Percentiles rank a stretch among this genome's conserved stretches.
phyloP scores from a whole-genome alignment of 352 stramenopile genomes.

The Phytophthora uliginosa region DNA sequence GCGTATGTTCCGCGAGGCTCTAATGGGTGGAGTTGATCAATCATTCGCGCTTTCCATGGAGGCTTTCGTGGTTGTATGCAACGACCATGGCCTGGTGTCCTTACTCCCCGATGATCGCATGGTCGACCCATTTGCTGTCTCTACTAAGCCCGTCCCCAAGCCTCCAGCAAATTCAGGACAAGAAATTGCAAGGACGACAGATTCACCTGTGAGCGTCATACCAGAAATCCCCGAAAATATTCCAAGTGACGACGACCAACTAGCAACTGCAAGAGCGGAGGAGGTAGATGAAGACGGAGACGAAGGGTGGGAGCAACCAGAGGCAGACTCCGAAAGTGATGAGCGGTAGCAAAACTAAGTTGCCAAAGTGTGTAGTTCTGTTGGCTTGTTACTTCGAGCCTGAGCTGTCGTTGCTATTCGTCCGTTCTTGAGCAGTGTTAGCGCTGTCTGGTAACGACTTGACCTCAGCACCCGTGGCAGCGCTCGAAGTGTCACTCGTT shows the following conservation, averaged over 20 bases:
- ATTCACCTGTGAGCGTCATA: neutral
- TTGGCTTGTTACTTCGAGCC: slow-evolving; percentile 2
- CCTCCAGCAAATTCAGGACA: neutral
- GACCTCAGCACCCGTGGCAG: slow-evolving; percentile 18
- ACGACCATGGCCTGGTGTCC: slow-evolving; percentile 76
- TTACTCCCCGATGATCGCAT: slow-evolving; percentile 71
- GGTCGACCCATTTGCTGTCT: slow-evolving; percentile 52
- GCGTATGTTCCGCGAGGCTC: slow-evolving; percentile 81
- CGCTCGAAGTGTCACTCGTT: slow-evolving; percentile 13
- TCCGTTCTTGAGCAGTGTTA: slow-evolving; percentile 12
- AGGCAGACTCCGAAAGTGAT: neutral
- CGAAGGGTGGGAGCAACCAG: slow-evolving; percentile 2
- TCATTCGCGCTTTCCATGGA: slow-evolving; percentile 82
- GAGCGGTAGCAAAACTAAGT: neutral
- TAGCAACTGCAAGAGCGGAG: slow-evolving; percentile 47
- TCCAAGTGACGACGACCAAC: neutral
- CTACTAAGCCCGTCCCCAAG: neutral
- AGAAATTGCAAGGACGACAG: neutral
- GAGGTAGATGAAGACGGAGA: slow-evolving; percentile 59
- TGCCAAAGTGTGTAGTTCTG: neutral
- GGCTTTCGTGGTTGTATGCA: slow-evolving; percentile 76
- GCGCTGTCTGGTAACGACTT: slow-evolving; percentile 19
- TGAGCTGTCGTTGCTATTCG: slow-evolving; percentile 8
- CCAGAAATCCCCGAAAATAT: slow-evolving; percentile 56
- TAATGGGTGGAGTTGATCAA: slow-evolving; percentile 71